phyloP scores from a whole-genome alignment of 768 basidiomycete species.

The Kwoniella dendrophila region DNA sequence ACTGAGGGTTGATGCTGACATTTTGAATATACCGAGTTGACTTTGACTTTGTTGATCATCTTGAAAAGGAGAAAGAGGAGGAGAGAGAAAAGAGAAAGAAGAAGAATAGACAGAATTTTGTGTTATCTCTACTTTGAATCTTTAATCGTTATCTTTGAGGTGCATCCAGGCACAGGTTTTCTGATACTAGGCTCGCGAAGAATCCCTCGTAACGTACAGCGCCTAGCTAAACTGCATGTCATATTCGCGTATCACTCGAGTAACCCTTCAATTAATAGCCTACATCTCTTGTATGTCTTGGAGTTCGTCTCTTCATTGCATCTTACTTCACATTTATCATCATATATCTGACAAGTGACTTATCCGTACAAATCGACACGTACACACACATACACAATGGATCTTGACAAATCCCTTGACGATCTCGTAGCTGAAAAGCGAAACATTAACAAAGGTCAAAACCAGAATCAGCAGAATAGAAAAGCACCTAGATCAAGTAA shows the following conservation, averaged over 20 bases:
- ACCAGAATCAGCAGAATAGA: slow-evolving; percentile 1
- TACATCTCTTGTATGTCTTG: no score
- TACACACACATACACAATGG: slow-evolving; percentile 31
- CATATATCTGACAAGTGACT: background rate
- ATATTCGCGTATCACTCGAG: background rate
- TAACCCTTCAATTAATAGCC: background rate
- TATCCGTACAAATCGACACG: background rate
- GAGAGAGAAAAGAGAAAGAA: background rate
- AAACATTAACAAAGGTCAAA: slow-evolving; percentile 10
- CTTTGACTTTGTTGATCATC: background rate
- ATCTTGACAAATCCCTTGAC: slow-evolving; percentile 50
- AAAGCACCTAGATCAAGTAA: slow-evolving; percentile 1
- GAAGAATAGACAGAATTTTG: background rate
- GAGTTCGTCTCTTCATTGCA: no score
- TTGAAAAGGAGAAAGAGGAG: slow-evolving; percentile 2
- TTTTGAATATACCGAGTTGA: background rate
- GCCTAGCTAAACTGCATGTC: background rate
- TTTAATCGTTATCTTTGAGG: no score
- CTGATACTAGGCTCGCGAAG: no score
- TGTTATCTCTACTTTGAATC: no score
- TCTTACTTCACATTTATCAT: background rate
- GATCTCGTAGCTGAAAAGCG: slow-evolving; percentile 46
- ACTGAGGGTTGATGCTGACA: slow-evolving; percentile 35
- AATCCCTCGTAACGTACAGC: no score
- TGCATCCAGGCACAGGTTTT: no score